Percentiles rank a stretch among this genome's conserved stretches.
Conservation (phyloP, 1,284 basidiomycete species). For the Trichosporon inkin region DNA sequence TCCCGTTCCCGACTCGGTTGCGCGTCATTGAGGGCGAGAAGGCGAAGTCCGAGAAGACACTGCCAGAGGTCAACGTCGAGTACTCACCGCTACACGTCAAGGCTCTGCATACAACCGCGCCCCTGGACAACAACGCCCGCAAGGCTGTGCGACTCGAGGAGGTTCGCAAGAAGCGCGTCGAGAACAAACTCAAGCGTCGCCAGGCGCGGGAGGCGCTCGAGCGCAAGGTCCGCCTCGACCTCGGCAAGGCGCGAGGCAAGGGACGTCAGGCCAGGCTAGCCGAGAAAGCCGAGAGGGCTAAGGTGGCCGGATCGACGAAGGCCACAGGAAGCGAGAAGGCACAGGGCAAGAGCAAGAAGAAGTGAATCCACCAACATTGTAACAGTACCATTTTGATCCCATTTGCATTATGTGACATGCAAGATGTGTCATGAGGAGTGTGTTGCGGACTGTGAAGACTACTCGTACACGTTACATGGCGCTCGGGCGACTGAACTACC, state of each 20-base stretch:
- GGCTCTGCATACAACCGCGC: slow-evolving; percentile 73
- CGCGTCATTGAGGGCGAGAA: slow-evolving; percentile 5
- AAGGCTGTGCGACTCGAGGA: slow-evolving; percentile 62
- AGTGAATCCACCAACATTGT: neutral
- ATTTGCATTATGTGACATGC: neutral
- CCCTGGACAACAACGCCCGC: slow-evolving; percentile 68
- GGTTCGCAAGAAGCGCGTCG: slow-evolving; percentile 57
- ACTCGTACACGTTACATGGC: slow-evolving; percentile 6
- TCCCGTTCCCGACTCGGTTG: slow-evolving; percentile 50
- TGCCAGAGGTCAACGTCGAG: slow-evolving; percentile 25
- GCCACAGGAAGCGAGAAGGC: neutral
- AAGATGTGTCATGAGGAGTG: neutral
- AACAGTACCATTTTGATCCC: neutral
- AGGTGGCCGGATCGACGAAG: no score
- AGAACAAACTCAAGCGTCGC: slow-evolving; percentile 47
- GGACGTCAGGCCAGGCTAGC: neutral
- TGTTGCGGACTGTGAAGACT: neutral
- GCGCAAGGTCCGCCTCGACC: slow-evolving; percentile 9
- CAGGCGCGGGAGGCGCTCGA: slow-evolving; percentile 27
- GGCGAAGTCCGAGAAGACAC: neutral
- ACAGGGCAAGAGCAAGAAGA: neutral
- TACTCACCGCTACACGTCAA: slow-evolving; percentile 73
- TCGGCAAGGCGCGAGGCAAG: neutral
- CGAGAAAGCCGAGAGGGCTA: neutral
- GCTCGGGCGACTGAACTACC: neutral